A percentile compares a stretch with the other conserved stretches of the same genome.
phyloP scores from a whole-genome alignment of 2,329 filamentous ascomycete genomes.

The Hypoxylon sp. region DNA sequence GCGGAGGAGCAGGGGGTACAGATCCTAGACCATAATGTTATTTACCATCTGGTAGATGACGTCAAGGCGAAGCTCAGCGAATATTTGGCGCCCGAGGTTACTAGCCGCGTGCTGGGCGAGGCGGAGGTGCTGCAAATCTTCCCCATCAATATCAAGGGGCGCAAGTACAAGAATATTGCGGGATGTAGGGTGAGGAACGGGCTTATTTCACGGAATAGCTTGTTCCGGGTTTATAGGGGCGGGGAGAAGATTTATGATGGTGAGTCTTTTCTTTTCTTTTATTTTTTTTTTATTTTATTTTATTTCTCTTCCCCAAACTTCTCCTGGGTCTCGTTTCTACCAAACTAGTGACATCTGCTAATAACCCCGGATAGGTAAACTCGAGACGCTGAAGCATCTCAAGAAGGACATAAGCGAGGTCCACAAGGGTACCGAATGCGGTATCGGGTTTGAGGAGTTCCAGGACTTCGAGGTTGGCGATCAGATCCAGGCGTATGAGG shows the following conservation, averaged over 20 bases:
- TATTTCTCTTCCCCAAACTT: not conserved
- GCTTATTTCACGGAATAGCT: slow-evolving; percentile 71
- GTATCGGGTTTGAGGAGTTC: slow-evolving; percentile 87
- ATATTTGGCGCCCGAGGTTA: slow-evolving; percentile 76
- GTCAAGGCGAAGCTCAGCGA: slow-evolving; percentile 78
- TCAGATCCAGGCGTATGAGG: slow-evolving; percentile 88
- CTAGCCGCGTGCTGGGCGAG: slow-evolving; percentile 83
- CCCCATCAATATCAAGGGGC: slow-evolving; percentile 82
- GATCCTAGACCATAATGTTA: slow-evolving; percentile 88
- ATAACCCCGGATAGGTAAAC: slow-evolving; percentile 69
- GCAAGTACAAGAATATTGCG: slow-evolving; percentile 80
- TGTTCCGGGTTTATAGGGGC: slow-evolving; percentile 79
- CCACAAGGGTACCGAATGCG: slow-evolving; percentile 94
- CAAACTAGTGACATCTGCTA: not conserved
- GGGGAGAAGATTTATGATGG: slow-evolving; percentile 84
- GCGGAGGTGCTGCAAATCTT: slow-evolving; percentile 89
- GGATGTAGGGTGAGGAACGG: slow-evolving; percentile 92
- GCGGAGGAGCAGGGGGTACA: slow-evolving; percentile 80
- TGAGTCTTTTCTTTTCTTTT: slow-evolving; percentile 63
- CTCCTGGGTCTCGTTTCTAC: not conserved
- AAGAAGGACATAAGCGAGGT: slow-evolving; percentile 94
- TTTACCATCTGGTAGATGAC: slow-evolving; percentile 84
- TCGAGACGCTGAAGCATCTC: slow-evolving; percentile 87
- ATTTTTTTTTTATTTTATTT: slow-evolving; percentile 1
- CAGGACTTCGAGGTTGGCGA: slow-evolving; percentile 84